Evolutionary conservation across 2,329 filamentous ascomycete species (phyloP).

Genomic region (Neofusicoccum umdonicola): DNA sequence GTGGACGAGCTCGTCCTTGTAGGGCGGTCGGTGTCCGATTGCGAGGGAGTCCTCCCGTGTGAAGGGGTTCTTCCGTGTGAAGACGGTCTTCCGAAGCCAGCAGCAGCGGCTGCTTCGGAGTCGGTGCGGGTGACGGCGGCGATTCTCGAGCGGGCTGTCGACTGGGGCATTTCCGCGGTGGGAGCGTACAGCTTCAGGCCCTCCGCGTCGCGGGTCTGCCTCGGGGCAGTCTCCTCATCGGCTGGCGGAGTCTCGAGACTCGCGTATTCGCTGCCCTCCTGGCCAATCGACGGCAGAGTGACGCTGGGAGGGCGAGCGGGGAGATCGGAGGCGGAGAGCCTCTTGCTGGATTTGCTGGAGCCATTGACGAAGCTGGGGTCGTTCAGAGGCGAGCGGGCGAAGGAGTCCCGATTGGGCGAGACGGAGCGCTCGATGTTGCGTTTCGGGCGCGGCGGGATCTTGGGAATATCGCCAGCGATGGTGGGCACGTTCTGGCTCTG

Average conservation of each 20-base stretch:
- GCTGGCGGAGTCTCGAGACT: constrained; percentile 33
- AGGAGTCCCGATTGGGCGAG: constrained; percentile 75
- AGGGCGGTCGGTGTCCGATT: constrained; percentile 25
- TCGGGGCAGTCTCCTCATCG: constrained; percentile 47
- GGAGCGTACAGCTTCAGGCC: constrained; percentile 87
- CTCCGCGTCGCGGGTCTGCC: constrained; percentile 73
- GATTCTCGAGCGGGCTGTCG: constrained; percentile 80
- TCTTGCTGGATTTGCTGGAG: constrained; percentile 23
- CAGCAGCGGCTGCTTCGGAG: constrained; percentile 80
- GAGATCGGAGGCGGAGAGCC: constrained; percentile 41
- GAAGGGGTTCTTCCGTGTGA: constrained; percentile 22
- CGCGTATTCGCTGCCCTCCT: constrained; percentile 85
- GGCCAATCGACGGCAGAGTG: constrained; percentile 77
- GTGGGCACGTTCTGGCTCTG: constrained; percentile 41
- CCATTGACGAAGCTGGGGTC: constrained; percentile 57
- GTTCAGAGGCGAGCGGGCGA: constrained; percentile 82
- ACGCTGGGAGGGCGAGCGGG: constrained; percentile 70
- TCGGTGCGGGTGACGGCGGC: constrained; percentile 85
- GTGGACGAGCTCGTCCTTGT: constrained; percentile 28
- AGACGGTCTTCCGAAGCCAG: constrained; percentile 68
- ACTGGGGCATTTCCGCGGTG: constrained; percentile 77
- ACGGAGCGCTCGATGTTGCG: constrained; percentile 69
- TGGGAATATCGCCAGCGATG: constrained; percentile 58
- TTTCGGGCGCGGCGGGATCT: constrained; percentile 75
- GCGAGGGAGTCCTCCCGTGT: constrained; percentile 38